Evolutionary conservation across 805 yeast genomes (phyloP).

Genomic region (Scheffersomyces stipitis): DNA sequence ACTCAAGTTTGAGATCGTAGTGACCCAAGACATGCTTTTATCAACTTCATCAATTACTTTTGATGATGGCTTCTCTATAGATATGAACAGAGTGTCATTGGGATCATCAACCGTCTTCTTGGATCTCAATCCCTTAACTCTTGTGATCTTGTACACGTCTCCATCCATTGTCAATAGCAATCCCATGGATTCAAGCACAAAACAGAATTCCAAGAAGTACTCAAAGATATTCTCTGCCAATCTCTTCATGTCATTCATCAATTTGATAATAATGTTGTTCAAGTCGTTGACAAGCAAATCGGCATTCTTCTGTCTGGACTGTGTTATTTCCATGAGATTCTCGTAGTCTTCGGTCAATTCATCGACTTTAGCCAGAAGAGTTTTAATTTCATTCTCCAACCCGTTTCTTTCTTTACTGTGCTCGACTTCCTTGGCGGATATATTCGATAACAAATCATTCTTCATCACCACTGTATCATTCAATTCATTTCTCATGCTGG

Average conservation of each 20-base stretch:
- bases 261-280: slow-evolving; percentile 15
- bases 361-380: slow-evolving; percentile 45
- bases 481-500: slow-evolving; percentile 15
- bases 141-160: slow-evolving; percentile 50
- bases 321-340: slow-evolving; percentile 41
- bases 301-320: slow-evolving; percentile 19
- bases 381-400: slow-evolving; percentile 51
- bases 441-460: slow-evolving; percentile 63
- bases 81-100: slow-evolving; percentile 11
- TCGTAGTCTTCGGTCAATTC: slow-evolving; percentile 44
- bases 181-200: slow-evolving; percentile 74
- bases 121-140: slow-evolving; percentile 77
- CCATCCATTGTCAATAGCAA: slow-evolving; percentile 52
- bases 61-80: slow-evolving; percentile 29
- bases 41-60: slow-evolving; percentile 43
- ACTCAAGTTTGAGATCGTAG: background rate
- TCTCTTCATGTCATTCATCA: slow-evolving; percentile 14
- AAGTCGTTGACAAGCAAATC: slow-evolving; percentile 30
- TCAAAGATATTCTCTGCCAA: slow-evolving; percentile 20
- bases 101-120: slow-evolving; percentile 32
- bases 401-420: slow-evolving; percentile 51
- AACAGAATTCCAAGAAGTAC: slow-evolving; percentile 48
- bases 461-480: slow-evolving; percentile 42
- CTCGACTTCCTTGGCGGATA: slow-evolving; percentile 65
- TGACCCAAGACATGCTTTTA: slow-evolving; percentile 46